Percentiles rank a stretch among this genome's conserved stretches.
These are phyloP conservation scores for Tulasnella calospora DNA, from an alignment of 768 basidiomycete genomes.

Conservation along the genomic window DNA sequence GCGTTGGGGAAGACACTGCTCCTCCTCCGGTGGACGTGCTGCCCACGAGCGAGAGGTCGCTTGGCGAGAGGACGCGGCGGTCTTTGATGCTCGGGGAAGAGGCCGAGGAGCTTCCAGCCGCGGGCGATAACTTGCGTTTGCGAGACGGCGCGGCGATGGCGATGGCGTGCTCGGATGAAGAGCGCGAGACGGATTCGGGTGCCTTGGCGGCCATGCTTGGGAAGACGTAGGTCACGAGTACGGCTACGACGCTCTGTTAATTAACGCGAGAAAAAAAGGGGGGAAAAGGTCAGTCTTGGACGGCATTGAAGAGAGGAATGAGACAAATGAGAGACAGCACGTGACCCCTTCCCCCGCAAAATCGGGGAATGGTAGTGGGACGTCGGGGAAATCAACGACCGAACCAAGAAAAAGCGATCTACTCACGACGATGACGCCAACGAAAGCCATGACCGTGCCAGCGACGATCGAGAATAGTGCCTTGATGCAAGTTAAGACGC, in stretches of 20 bases:
- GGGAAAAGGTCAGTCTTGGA: neutral
- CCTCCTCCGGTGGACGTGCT: neutral
- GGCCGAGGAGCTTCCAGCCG: neutral
- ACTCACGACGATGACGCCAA: neutral
- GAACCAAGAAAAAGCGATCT: no score
- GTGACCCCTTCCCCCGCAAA: neutral
- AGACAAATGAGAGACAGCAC: neutral
- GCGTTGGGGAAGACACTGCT: neutral
- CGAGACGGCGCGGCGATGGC: neutral
- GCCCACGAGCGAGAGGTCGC: neutral
- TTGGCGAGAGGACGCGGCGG: neutral
- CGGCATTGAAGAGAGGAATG: neutral
- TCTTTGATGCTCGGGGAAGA: neutral
- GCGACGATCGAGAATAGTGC: neutral
- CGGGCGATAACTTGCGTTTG: neutral
- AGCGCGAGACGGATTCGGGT: neutral
- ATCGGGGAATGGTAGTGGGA: neutral
- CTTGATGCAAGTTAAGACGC: neutral
- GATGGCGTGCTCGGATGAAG: no score
- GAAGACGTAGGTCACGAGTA: neutral
- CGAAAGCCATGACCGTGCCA: neutral
- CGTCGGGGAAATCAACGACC: neutral
- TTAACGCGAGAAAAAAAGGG: neutral
- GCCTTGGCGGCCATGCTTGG: neutral
- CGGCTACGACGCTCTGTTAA: neutral